Percentiles rank a stretch among this genome's conserved stretches.
These are phyloP conservation scores for Senna siamea DNA, from an alignment of 306 rosid species.

Conservation along the genomic window DNA sequence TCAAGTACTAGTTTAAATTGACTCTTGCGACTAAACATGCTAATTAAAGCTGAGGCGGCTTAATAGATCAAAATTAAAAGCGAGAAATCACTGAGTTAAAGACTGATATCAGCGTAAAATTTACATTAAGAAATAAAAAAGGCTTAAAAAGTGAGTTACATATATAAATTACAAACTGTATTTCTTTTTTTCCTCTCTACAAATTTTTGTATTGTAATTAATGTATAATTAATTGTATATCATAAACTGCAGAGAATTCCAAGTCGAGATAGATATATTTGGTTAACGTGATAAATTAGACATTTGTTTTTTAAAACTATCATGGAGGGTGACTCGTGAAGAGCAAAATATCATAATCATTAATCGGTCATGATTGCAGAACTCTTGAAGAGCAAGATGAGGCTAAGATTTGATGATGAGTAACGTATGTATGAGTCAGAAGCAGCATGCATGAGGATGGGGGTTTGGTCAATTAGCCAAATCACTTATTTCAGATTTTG, in stretches of 20 bases:
- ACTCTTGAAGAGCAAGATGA: background rate
- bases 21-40: background rate
- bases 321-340: too few relatives aligned
- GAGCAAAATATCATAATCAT: background rate
- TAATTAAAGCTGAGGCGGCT: background rate
- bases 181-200: too few relatives aligned
- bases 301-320: too few relatives aligned
- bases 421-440: background rate
- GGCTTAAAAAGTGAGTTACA: background rate
- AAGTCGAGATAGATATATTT: too few relatives aligned
- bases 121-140: too few relatives aligned
- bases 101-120: background rate
- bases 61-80: background rate
- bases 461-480: background rate
- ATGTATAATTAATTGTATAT: too few relatives aligned
- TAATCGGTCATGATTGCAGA: slow-evolving; percentile 8
- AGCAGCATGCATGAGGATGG: slow-evolving; percentile 2
- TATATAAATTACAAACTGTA: too few relatives aligned
- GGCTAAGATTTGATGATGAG: background rate
- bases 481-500: too few relatives aligned
- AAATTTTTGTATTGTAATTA: too few relatives aligned
- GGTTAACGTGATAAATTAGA: too few relatives aligned
- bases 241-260: too few relatives aligned
- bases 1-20: background rate
- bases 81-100: background rate